phyloP scores from a whole-genome alignment of 108 stramenopile genomes.

The Nitzschia sp. region DNA sequence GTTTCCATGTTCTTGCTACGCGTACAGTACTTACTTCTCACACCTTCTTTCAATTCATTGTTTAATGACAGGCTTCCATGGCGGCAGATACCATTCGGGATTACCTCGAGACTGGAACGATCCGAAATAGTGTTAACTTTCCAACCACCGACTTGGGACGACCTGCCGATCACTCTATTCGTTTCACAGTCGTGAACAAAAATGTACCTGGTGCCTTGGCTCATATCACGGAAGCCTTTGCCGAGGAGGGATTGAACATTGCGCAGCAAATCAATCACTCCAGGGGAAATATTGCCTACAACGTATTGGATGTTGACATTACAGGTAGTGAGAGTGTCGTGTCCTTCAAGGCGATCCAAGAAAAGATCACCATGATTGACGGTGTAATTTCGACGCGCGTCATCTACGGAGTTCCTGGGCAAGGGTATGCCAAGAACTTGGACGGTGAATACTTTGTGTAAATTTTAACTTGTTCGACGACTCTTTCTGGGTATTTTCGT shows the following conservation, averaged over 20 bases:
- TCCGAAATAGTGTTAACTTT: constrained; percentile 91
- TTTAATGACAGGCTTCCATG: constrained; percentile 66
- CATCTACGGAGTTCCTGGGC: constrained; percentile 78
- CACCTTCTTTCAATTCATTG: neutral
- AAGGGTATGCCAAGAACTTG: constrained; percentile 89
- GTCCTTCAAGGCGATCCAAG: constrained; percentile 81
- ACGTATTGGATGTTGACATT: constrained; percentile 87
- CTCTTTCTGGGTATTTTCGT: too few species aligned
- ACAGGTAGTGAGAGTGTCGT: constrained; percentile 54
- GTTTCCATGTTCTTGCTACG: neutral
- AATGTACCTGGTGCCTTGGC: constrained; percentile 89
- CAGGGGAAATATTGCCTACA: constrained; percentile 87
- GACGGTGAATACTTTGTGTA: constrained; percentile 88
- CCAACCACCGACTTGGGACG: constrained; percentile 70
- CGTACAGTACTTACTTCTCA: neutral
- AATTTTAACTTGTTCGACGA: too few species aligned
- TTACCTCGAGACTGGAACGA: constrained; percentile 86
- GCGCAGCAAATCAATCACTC: constrained; percentile 93
- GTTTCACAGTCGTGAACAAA: constrained; percentile 89
- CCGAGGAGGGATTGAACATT: constrained; percentile 75
- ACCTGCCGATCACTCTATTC: constrained; percentile 61
- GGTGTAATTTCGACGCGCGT: constrained; percentile 81
- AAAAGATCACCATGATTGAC: constrained; percentile 86
- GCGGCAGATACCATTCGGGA: constrained; percentile 87
- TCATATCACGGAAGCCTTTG: constrained; percentile 82